Evolutionary conservation across 2,329 filamentous ascomycete genomes (phyloP), one percentile per base, ranked within the genome.

Genomic region (Purpureocillium takamizusanense): DNA sequence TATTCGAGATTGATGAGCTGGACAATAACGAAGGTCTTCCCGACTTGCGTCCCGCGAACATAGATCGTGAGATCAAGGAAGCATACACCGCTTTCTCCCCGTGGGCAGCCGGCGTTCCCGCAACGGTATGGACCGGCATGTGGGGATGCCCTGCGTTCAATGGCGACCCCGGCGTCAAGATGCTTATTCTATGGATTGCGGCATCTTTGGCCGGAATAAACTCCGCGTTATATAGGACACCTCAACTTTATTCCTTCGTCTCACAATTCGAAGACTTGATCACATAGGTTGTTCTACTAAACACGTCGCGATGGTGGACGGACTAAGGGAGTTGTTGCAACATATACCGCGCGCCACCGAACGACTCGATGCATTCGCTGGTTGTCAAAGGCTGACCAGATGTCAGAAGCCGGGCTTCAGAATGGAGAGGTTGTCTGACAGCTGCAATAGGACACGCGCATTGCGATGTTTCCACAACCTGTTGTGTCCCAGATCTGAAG

Each of bases 111-210:
- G 35, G 43, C n/a, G 17, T 5, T 4, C 33, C 36, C 18, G 4
- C 37, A 3, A 39, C 40, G 9, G 36, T 61, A 0, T 53, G 49
- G 35, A 51, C 50, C 1, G 57, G 56, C 1, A 43, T 53, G 4
- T 61, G 59, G 57, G 58, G 59, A 3, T 62, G 60, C 16, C 57
- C 59, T 17, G 58, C 56, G 0, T 62, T 62, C 21, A 54, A 55
- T 9, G 56, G 57, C 3, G 54, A 59, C 30, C 51, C 53, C 13
- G 56, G 46, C 3, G 46, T 54, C 0, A 62, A 62, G 36, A 36
- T 55, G 32, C 28, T 53, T 2, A 5, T 60, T 4, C 36, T 61
- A 10, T 62, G 55, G 57, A 46, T 57, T 3, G 57, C 59, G 5
- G 53, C 56, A 0, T 56, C 53, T 1, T 31, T 44, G 11, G 47